A percentile compares a stretch with the other conserved stretches of the same genome.
These are phyloP conservation scores for Lolium perenne DNA, from an alignment of 176 grass and related monocot species.

Conservation along the genomic window DNA sequence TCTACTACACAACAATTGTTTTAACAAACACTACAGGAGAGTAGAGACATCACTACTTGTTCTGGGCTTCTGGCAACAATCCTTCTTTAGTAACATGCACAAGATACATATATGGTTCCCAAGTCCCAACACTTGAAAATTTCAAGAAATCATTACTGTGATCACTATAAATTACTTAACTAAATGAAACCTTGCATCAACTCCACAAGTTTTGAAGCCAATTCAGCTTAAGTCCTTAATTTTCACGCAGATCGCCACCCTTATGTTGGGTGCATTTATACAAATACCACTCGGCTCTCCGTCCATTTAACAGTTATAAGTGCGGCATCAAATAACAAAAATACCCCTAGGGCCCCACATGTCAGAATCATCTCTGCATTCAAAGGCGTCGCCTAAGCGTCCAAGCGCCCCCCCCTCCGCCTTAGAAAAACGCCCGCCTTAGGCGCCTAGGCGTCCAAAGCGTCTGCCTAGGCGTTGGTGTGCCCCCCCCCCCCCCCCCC, in stretches of 20 bases:
- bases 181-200: background rate
- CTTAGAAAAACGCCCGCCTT: no score
- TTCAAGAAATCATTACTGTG: background rate
- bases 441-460: no score
- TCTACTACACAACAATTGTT: background rate
- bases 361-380: background rate
- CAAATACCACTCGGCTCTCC: background rate
- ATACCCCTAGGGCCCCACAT: background rate
- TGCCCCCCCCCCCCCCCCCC: no score
- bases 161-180: background rate
- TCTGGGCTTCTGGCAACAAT: conserved; percentile 16
- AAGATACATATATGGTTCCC: background rate
- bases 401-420: no score
- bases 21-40: background rate
- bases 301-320: conserved; percentile 5
- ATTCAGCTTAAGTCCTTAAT: background rate
- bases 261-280: background rate
- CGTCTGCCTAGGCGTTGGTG: no score
- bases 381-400: background rate
- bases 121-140: background rate
- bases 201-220: background rate
- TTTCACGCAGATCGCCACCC: background rate
- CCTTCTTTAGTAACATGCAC: background rate
- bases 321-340: background rate
- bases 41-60: background rate